Evolutionary conservation across 2,329 filamentous ascomycete species (phyloP), one percentile per base, ranked within the genome.

Genomic region (Diaporthe nobilis): DNA sequence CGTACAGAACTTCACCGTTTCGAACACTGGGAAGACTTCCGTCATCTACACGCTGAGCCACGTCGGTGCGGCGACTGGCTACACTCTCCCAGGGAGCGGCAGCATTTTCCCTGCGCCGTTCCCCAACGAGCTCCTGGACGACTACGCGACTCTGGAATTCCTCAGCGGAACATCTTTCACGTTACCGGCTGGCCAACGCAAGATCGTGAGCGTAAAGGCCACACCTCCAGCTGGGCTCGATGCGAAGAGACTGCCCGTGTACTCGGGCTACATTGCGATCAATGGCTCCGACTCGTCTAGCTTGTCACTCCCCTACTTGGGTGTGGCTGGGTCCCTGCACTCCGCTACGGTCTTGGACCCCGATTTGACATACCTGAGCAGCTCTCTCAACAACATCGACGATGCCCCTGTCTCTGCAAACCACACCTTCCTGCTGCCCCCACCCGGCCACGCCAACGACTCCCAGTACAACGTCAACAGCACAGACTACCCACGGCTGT

Each of bases 31-130:
- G 61, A 82, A 82, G 22, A 83, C 85, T 34, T 81, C 85, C 0
- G 81, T 91, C 68, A 88, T 87, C 8, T 92, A 91, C 82, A 84
- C 85, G 10, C 82, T 93, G 15, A 85, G 85, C 37, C 85, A 91
- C 76, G 81, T 87, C 9, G 86, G 87, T 3, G 87, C 90, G 17
- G 82, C 86, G 17, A 90, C 90, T 3, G 87, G 87, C 72, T 92
- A 91, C 81, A 89, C 90, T 0, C 87, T 87, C 78, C 82, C 85
- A 2, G 79, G 79, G 37, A 78, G 80, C 2, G 79, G 76, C 47
- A 79, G 79, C 39, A 84, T 84, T 57, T 83, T 82, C 61, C 85
- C 88, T 0, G 81, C 82, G 15, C 22, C 73, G 0, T 90, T 89
- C 78, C 88, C 89, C 37, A 88, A 87, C 42, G 83, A 87, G 12